Conservation (phyloP, 345 rosid species). For the Lenwebbia sp. region DNA sequence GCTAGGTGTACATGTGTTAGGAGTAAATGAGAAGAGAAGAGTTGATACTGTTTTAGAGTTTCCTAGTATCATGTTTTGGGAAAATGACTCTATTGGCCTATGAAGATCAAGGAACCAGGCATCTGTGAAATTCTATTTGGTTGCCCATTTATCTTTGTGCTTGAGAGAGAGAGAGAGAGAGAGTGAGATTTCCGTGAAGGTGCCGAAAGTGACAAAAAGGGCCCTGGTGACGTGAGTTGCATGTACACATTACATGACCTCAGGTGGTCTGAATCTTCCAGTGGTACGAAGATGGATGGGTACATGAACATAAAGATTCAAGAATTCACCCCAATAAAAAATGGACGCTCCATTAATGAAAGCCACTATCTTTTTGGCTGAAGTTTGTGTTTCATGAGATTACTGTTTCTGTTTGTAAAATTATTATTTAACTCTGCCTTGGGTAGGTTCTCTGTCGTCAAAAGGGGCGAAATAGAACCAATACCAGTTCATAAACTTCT, state of each 20-base stretch:
- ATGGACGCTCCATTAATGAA: not conserved
- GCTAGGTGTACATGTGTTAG: not conserved
- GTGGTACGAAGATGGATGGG: not conserved
- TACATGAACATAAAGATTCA: not conserved
- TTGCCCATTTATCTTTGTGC: not conserved
- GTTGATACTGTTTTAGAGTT: not conserved
- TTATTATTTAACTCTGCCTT: not conserved
- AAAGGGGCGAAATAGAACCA: not conserved
- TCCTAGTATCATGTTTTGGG: not conserved
- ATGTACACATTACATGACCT: not conserved
- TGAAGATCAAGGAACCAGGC: not conserved
- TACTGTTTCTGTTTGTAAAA: not conserved
- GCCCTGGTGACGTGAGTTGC: not conserved
- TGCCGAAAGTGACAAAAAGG: not conserved
- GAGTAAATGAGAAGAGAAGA: not conserved
- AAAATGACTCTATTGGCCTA: not conserved
- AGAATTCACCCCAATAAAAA: not conserved
- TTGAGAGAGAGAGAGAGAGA: not conserved
- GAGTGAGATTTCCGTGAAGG: not conserved
- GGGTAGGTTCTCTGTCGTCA: not conserved
- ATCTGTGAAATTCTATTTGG: not conserved
- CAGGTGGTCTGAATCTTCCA: not conserved
- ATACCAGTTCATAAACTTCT: not conserved
- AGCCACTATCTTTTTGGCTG: not conserved
- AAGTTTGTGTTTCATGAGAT: not conserved